Evolutionary conservation across 257 asterid genomes (phyloP).

Genomic region (Primulina tabacum): DNA sequence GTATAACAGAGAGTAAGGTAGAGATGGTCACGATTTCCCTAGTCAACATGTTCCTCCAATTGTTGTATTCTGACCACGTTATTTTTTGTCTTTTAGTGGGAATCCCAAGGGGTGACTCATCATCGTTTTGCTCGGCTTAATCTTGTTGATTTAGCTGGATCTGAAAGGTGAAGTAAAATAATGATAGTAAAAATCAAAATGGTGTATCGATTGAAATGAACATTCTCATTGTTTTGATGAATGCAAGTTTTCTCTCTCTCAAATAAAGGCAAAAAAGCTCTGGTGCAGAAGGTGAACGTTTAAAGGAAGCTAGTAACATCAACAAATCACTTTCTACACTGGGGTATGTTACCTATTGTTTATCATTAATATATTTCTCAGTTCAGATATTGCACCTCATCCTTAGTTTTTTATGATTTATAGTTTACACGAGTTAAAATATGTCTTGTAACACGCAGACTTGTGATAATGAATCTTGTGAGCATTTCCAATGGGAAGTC

Average conservation of each 20-base stretch:
- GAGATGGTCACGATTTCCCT: constrained; percentile 15
- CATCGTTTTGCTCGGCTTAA: constrained; percentile 89
- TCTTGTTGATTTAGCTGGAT: constrained; percentile 96
- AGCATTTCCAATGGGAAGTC: constrained; percentile 84
- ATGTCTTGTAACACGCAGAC: constrained; percentile 46
- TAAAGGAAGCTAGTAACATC: constrained; percentile 96
- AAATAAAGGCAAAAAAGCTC: constrained; percentile 90
- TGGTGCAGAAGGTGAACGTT: constrained; percentile 98
- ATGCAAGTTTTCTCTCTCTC: constrained; percentile 15
- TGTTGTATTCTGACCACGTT: constrained; percentile 14
- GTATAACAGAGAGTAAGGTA: constrained; percentile 92
- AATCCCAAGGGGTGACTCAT: constrained; percentile 85
- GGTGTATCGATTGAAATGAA: constrained; percentile 3
- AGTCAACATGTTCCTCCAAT: constrained; percentile 10
- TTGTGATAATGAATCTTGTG: constrained; percentile 96
- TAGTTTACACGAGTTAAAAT: constrained; percentile 4
- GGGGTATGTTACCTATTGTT: constrained; percentile 55
- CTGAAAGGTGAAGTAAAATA: constrained; percentile 69
- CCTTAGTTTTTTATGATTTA: constrained; percentile 16
- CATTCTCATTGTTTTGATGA: not conserved
- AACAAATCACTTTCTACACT: constrained; percentile 95
- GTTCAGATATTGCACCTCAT: constrained; percentile 11
- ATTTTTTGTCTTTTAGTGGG: constrained; percentile 59
- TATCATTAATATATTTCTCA: constrained; percentile 17
- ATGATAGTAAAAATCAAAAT: constrained; percentile 1